Evolutionary conservation across 805 yeast species (phyloP).

Genomic region (Ogataea minuta): DNA sequence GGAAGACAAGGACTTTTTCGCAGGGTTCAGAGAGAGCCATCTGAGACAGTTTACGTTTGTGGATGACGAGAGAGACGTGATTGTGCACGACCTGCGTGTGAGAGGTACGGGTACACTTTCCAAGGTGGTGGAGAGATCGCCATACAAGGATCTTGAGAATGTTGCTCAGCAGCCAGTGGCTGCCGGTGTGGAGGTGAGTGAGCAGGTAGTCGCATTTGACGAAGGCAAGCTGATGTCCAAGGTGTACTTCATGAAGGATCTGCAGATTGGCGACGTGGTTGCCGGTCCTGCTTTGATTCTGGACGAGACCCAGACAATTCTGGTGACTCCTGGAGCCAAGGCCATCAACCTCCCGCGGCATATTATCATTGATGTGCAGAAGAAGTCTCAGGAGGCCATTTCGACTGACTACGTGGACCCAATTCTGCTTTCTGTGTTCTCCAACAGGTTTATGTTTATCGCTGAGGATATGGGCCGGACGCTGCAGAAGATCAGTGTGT

Average conservation of each 20-base stretch:
- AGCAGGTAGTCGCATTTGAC: constrained; percentile 38
- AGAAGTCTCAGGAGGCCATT: constrained; percentile 35
- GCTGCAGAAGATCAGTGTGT: constrained; percentile 43
- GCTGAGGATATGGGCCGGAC: constrained; percentile 51
- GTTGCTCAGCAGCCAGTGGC: constrained; percentile 40
- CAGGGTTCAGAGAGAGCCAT: constrained; percentile 50
- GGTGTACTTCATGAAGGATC: constrained; percentile 48
- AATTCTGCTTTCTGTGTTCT: constrained; percentile 42
- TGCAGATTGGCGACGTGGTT: constrained; percentile 48
- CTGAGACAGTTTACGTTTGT: constrained; percentile 67
- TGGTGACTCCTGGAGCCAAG: constrained; percentile 35
- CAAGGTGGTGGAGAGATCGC: constrained; percentile 15
- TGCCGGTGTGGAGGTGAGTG: constrained; percentile 42
- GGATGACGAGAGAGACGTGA: constrained; percentile 49
- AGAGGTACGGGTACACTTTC: constrained; percentile 66
- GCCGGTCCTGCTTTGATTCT: constrained; percentile 45
- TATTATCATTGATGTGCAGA: constrained; percentile 29
- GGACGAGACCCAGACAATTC: constrained; percentile 38
- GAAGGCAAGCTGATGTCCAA: constrained; percentile 26
- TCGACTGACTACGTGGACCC: constrained; percentile 43
- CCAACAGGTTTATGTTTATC: constrained; percentile 49
- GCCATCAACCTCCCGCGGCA: constrained; percentile 36
- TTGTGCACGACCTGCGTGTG: constrained; percentile 56
- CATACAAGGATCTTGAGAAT: constrained; percentile 33
- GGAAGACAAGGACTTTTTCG: constrained; percentile 33